Conservation (phyloP, 2,329 filamentous ascomycete species). For the Claviceps sorghi region DNA sequence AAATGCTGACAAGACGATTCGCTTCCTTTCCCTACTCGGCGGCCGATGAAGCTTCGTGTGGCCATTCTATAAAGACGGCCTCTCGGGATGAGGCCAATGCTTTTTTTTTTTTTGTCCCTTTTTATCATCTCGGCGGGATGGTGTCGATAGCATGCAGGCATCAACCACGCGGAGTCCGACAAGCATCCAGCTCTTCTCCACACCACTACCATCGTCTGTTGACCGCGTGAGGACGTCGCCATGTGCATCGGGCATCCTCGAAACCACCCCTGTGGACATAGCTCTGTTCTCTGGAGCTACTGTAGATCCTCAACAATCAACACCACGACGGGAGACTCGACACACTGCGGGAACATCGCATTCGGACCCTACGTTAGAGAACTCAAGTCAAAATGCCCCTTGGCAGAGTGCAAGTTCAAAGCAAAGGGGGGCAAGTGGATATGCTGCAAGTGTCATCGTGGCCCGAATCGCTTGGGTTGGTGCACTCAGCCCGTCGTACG, state of each 20-base stretch:
- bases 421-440: conserved; percentile 35
- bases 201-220: background rate
- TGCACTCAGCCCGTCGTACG: conserved; percentile 26
- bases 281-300: conserved; percentile 7
- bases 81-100: background rate
- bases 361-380: conserved; percentile 29
- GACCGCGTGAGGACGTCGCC: background rate
- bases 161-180: background rate
- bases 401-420: conserved; percentile 37
- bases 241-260: conserved; percentile 7
- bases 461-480: conserved; percentile 39
- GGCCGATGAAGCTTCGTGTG: background rate
- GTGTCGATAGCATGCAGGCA: background rate
- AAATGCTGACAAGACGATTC: background rate
- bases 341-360: conserved; percentile 32
- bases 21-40: background rate
- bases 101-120: background rate
- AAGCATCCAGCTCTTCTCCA: background rate
- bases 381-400: conserved; percentile 29
- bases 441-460: conserved; percentile 38
- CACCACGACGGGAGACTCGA: conserved; percentile 33
- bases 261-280: conserved; percentile 7
- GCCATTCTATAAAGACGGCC: background rate
- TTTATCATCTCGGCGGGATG: too few relatives aligned
- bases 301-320: conserved; percentile 27